Evolutionary conservation across 1,284 basidiomycete genomes (phyloP), one percentile per base, ranked within the genome.

Genomic region (Termitomyces sp.): DNA sequence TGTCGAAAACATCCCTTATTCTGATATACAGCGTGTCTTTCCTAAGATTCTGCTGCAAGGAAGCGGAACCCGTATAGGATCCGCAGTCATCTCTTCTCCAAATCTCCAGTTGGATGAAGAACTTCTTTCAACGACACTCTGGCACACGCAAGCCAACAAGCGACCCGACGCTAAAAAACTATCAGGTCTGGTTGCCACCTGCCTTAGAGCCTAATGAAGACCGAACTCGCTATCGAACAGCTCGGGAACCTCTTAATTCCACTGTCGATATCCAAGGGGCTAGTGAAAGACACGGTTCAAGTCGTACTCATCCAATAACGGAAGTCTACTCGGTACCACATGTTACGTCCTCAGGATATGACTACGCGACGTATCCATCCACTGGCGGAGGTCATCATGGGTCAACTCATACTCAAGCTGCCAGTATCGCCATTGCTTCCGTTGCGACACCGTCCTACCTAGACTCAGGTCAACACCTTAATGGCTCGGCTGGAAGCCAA

Each of bases 111-210:
- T 76, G 74, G 64, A 79, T 79, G 77, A 78, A 75, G 73, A 71
- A 69, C 71, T 74, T 77, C 68, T 75, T 78, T 64, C 73, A 73
- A 66, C 74, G 75, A 60, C 73, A 72, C 58, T 63, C 73, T 57
- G 70, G 70, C 67, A 64, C 68, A 56, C 68, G 65, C 56, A 73
- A 71, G 67, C 65, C 70, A 63, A 63, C 68, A 58, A 70, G 68
- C 64, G 71, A 72, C 55, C 58, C 67, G 36, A 69, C 68, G 61
- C 71, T 69, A 55, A 51, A 55, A 55, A 51, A 55, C 52, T 46
- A 57, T 51, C 54, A 64, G 49, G 51, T 71, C 55, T 73, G 70
- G 70, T 61, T 67, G 56, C 67, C 70, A 50, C 62, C 58, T 39
- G 30, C 21, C 31, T 50, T 62, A 55, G 54, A 43, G 61, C 60